These are phyloP conservation scores for Pichia pseudocactophila DNA, from an alignment of 805 yeast species.

Conservation along the genomic window DNA sequence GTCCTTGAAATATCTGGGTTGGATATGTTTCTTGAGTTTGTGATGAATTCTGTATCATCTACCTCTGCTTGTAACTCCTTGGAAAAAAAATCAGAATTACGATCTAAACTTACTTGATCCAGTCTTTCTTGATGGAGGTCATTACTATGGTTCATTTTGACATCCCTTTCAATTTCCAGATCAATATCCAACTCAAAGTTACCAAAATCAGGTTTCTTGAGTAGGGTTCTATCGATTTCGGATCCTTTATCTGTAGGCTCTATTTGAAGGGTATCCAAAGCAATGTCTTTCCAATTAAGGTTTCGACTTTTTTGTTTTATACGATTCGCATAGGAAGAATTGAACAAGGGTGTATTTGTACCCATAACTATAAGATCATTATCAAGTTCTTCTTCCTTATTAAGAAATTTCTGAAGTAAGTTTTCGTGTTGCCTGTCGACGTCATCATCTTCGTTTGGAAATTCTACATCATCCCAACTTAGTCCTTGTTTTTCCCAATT, in stretches of 20 bases:
- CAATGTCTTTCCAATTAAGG: slow-evolving; percentile 25
- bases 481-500: slow-evolving; percentile 25
- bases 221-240: background rate
- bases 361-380: slow-evolving; percentile 18
- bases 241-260: background rate
- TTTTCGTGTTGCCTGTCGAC: slow-evolving; percentile 13
- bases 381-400: slow-evolving; percentile 22
- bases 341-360: slow-evolving; percentile 22
- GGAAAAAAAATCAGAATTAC: background rate
- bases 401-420: slow-evolving; percentile 22
- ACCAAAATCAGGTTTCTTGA: background rate
- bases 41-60: background rate
- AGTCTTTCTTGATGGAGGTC: background rate
- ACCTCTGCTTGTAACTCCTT: background rate
- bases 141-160: background rate
- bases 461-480: slow-evolving; percentile 27
- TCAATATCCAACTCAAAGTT: background rate
- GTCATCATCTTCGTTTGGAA: slow-evolving; percentile 14
- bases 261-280: background rate
- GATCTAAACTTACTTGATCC: slow-evolving; percentile 1
- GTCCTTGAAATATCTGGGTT: slow-evolving; percentile 5
- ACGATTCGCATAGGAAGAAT: slow-evolving; percentile 22
- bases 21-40: background rate
- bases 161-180: background rate
- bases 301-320: slow-evolving; percentile 20